These are phyloP conservation scores for Guyanaporus albipodus DNA, from an alignment of 768 basidiomycete genomes.

Conservation along the genomic window DNA sequence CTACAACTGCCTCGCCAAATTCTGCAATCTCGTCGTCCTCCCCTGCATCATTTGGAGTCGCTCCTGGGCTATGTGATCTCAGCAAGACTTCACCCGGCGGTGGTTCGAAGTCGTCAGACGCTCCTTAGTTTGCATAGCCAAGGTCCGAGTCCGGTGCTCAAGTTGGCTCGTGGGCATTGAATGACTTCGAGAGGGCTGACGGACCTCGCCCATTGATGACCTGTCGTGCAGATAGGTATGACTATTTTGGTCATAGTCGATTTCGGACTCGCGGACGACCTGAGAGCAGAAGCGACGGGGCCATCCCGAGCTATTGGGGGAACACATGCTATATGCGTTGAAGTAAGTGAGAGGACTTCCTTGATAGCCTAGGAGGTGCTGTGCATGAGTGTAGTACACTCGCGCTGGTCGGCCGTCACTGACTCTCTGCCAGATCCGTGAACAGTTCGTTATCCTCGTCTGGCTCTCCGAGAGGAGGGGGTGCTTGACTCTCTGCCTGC, in stretches of 20 bases:
- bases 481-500: conserved; percentile 65
- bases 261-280: conserved; percentile 47
- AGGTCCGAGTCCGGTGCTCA: conserved; percentile 18
- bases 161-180: conserved; percentile 19
- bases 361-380: conserved; percentile 21
- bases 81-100: conserved; percentile 25
- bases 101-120: conserved; percentile 29
- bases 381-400: conserved; percentile 3
- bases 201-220: conserved; percentile 35
- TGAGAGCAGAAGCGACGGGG: conserved; percentile 42
- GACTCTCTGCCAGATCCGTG: conserved; percentile 76
- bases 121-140: conserved; percentile 20
- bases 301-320: conserved; percentile 36
- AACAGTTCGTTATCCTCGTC: conserved; percentile 65
- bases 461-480: conserved; percentile 39
- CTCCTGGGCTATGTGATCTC: conserved; percentile 44
- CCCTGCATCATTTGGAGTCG: conserved; percentile 42
- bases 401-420: conserved; percentile 22
- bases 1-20: conserved; percentile 33
- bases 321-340: conserved; percentile 33
- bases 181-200: conserved; percentile 31
- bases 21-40: conserved; percentile 25
- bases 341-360: conserved; percentile 36
- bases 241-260: conserved; percentile 55
- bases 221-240: conserved; percentile 29